These are phyloP conservation scores for Lactifluus subvellereus DNA, from an alignment of 768 basidiomycete species.

Conservation along the genomic window DNA sequence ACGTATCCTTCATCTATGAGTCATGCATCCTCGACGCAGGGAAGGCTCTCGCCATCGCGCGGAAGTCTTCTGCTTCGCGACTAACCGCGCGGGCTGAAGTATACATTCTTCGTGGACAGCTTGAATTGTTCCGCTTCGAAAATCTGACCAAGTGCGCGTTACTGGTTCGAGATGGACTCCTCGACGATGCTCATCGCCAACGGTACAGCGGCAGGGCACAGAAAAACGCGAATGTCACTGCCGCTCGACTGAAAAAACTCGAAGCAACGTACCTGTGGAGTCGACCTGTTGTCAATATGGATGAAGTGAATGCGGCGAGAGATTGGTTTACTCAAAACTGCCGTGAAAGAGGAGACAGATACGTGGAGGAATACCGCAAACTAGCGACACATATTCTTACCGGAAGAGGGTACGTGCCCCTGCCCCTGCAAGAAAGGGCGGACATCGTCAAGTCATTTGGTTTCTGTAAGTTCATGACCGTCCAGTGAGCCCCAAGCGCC, in stretches of 20 bases:
- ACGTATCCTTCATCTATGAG: slow-evolving; percentile 24
- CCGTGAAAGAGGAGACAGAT: slow-evolving; percentile 21
- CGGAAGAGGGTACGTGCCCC: slow-evolving; percentile 22
- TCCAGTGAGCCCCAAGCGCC: not conserved
- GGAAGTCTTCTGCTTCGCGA: slow-evolving; percentile 27
- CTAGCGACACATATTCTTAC: slow-evolving; percentile 20
- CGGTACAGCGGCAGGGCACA: not conserved
- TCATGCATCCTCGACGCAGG: slow-evolving; percentile 27
- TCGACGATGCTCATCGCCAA: not conserved
- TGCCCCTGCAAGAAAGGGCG: slow-evolving; percentile 25
- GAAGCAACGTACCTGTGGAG: slow-evolving; percentile 25
- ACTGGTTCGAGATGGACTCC: not conserved
- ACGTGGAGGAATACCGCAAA: slow-evolving; percentile 22
- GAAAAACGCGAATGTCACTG: not conserved
- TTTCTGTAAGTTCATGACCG: slow-evolving; percentile 21
- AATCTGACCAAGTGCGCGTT: slow-evolving; percentile 14
- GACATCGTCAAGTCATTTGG: slow-evolving; percentile 28
- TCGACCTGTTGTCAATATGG: slow-evolving; percentile 18
- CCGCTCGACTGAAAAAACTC: not conserved
- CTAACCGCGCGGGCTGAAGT: slow-evolving; percentile 24
- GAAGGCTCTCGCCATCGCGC: slow-evolving; percentile 27
- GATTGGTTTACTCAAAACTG: slow-evolving; percentile 29
- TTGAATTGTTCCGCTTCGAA: slow-evolving; percentile 27
- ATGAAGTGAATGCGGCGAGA: slow-evolving; percentile 21
- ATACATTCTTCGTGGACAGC: slow-evolving; percentile 25